A percentile compares a stretch with the other conserved stretches of the same genome.
phyloP scores from a whole-genome alignment of 805 yeast species.

The Starmerella vaccinii region DNA sequence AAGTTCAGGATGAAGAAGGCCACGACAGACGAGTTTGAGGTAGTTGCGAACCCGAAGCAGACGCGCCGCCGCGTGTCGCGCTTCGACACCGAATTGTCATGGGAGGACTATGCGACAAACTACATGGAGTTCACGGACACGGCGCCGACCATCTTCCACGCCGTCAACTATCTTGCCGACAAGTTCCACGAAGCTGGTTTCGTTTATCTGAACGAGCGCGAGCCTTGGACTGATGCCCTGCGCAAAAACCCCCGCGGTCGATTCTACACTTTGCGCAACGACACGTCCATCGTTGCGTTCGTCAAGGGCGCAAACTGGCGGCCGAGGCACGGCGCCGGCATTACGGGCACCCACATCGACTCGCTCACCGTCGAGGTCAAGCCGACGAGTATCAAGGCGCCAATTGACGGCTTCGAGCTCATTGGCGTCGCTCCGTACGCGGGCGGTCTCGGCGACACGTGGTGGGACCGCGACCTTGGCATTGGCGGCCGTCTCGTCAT shows the following conservation, averaged over 20 bases:
- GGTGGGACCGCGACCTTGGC: conserved; percentile 73
- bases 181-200: conserved; percentile 52
- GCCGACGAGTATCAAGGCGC: conserved; percentile 53
- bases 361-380: conserved; percentile 58
- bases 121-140: conserved; percentile 62
- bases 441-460: conserved; percentile 52
- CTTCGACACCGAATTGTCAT: conserved; percentile 21
- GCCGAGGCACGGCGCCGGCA: conserved; percentile 51
- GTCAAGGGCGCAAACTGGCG: conserved; percentile 59
- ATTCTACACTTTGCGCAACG: conserved; percentile 55
- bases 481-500: conserved; percentile 68
- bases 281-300: conserved; percentile 60
- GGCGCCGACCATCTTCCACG: conserved; percentile 70
- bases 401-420: conserved; percentile 63
- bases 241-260: conserved; percentile 35
- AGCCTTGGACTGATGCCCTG: conserved; percentile 38
- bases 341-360: conserved; percentile 68
- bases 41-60: conserved; percentile 15
- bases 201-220: conserved; percentile 53
- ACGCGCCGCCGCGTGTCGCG: neutral
- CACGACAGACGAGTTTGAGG: conserved; percentile 25
- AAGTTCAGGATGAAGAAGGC: conserved; percentile 9
- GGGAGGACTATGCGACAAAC: conserved; percentile 30
- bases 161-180: conserved; percentile 42
- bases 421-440: conserved; percentile 80